phyloP scores from a whole-genome alignment of 2,329 filamentous ascomycete genomes.

The Alternaria sp. region DNA sequence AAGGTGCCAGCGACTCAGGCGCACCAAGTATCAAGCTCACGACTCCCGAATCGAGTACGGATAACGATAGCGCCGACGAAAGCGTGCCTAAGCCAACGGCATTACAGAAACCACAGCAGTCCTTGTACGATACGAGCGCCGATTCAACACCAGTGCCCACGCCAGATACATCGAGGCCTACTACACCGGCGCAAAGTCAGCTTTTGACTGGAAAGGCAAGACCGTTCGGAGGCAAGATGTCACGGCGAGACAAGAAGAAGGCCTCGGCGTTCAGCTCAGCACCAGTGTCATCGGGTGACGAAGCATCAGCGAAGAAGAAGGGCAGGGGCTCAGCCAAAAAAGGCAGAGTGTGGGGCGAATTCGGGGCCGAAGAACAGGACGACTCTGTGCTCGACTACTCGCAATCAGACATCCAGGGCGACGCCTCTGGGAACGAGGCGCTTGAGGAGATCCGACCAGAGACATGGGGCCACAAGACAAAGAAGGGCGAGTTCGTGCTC shows the following conservation, averaged over 20 bases:
- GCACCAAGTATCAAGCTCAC: conserved; percentile 49
- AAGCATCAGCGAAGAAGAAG: conserved; percentile 65
- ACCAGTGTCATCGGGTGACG: conserved; percentile 82
- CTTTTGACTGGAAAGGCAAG: conserved; percentile 75
- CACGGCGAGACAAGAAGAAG: conserved; percentile 78
- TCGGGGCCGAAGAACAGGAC: conserved; percentile 85
- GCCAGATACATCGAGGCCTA: conserved; percentile 78
- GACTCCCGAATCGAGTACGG: conserved; percentile 59
- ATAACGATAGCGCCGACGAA: conserved; percentile 57
- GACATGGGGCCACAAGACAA: conserved; percentile 83
- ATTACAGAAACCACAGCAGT: conserved; percentile 52
- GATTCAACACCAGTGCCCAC: conserved; percentile 74
- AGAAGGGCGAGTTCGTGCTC: conserved; percentile 90
- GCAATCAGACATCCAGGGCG: conserved; percentile 60
- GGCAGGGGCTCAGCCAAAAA: conserved; percentile 73
- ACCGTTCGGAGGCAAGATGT: conserved; percentile 73
- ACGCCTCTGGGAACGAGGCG: conserved; percentile 59
- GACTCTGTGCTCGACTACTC: conserved; percentile 89
- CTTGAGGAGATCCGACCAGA: conserved; percentile 78
- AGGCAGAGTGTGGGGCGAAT: conserved; percentile 89
- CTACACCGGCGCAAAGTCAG: conserved; percentile 72
- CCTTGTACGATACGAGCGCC: conserved; percentile 59
- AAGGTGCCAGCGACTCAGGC: conserved; percentile 57
- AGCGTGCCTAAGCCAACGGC: conserved; percentile 60
- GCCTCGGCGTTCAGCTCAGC: conserved; percentile 61